These are phyloP conservation scores for Candida endomychidarum DNA, from an alignment of 805 yeast species.

Conservation along the genomic window DNA sequence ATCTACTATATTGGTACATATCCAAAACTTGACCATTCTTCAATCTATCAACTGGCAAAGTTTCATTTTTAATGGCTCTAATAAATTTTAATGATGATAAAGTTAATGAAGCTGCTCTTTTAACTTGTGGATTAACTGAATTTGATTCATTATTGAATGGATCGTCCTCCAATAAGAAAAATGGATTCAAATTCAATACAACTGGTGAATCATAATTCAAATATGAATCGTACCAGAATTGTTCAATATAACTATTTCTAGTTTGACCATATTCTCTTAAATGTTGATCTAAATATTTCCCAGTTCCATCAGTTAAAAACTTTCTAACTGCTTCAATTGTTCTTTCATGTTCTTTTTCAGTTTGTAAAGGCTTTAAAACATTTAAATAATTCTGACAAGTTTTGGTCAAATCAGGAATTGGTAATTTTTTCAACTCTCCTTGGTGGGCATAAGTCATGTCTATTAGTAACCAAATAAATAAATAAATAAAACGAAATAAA, in stretches of 20 bases:
- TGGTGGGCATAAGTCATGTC: conserved; percentile 51
- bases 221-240: conserved; percentile 92
- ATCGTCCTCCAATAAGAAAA: conserved; percentile 86
- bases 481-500: conserved; percentile 12
- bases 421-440: conserved; percentile 59
- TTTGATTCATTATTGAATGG: conserved; percentile 67
- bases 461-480: conserved; percentile 12
- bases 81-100: conserved; percentile 77
- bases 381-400: conserved; percentile 67
- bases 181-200: conserved; percentile 89
- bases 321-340: conserved; percentile 59
- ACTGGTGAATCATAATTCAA: conserved; percentile 85
- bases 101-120: conserved; percentile 78
- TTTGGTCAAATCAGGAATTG: conserved; percentile 73
- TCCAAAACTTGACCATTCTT: conserved; percentile 66
- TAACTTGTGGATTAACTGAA: conserved; percentile 55
- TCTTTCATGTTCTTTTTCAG: conserved; percentile 62
- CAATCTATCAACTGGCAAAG: conserved; percentile 67
- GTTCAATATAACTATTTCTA: conserved; percentile 82
- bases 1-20: conserved; percentile 87
- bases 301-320: conserved; percentile 49
- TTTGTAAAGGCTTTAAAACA: conserved; percentile 77
- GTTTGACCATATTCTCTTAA: conserved; percentile 60
- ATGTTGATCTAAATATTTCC: conserved; percentile 63
- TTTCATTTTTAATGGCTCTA: conserved; percentile 72